phyloP scores from a whole-genome alignment of 129 eudicot genomes.

The Helianthus annuus region HanXRQr2.0-SUNRISE NC_035441.2:110858535-110859034 shows the following conservation, averaged over 20 bases:
- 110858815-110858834: constrained; percentile 32
- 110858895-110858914: constrained; percentile 15
- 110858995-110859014: constrained; percentile 15
- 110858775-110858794: constrained; percentile 46
- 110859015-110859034: constrained; percentile 41
- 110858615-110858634: no score
- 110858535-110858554: no score
- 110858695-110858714: no score
- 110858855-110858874: constrained; percentile 36
- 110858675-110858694: no score
- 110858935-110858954: constrained; percentile 24
- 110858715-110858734: constrained; percentile 20
- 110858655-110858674: no score
- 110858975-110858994: constrained; percentile 9
- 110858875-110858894: constrained; percentile 18
- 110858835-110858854: constrained; percentile 28
- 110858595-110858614: no score
- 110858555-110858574: no score
- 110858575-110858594: no score
- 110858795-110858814: constrained; percentile 26
- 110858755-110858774: constrained; percentile 47
- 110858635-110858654: no score
- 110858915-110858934: constrained; percentile 15
- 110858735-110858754: constrained; percentile 41
- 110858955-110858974: constrained; percentile 11